phyloP scores from a whole-genome alignment of 495 filamentous ascomycete species.

The Annulohypoxylon stygium region DNA sequence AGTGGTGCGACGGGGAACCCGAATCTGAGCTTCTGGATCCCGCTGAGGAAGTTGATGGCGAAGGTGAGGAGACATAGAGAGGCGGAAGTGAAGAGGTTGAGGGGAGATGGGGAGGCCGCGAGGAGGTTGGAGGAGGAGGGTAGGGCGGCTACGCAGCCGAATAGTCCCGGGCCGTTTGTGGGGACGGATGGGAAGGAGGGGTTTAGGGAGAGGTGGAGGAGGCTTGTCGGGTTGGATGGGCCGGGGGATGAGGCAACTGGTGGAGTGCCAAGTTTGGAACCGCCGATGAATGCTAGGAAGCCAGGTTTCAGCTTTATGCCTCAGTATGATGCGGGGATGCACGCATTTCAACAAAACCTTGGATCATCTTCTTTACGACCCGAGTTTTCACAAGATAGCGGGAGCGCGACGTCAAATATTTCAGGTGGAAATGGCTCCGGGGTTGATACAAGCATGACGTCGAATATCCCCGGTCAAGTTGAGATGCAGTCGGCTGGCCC shows the following conservation, averaged over 20 bases:
- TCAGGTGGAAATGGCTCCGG: neutral
- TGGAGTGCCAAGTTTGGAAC: neutral
- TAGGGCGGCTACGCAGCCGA: constrained; percentile 47
- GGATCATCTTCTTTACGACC: constrained; percentile 54
- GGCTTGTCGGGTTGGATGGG: constrained; percentile 43
- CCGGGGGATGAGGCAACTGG: neutral
- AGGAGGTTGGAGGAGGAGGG: constrained; percentile 53
- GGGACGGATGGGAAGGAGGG: constrained; percentile 40
- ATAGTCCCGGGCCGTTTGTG: constrained; percentile 53
- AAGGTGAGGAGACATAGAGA: constrained; percentile 63
- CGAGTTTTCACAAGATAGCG: constrained; percentile 7
- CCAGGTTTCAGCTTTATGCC: neutral
- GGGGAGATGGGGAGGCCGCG: constrained; percentile 49
- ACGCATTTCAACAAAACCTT: constrained; percentile 14
- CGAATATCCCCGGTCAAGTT: neutral
- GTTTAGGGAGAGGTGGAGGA: constrained; percentile 58
- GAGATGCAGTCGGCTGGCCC: neutral
- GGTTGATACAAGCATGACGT: neutral
- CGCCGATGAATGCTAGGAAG: neutral
- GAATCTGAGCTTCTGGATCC: constrained; percentile 64
- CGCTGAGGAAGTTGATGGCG: constrained; percentile 64
- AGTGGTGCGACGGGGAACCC: constrained; percentile 53
- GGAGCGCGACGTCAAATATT: neutral
- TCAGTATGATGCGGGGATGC: constrained; percentile 5
- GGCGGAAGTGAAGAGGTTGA: constrained; percentile 56